Conservation (phyloP, 306 rosid species). For the Malus fusca region DNA sequence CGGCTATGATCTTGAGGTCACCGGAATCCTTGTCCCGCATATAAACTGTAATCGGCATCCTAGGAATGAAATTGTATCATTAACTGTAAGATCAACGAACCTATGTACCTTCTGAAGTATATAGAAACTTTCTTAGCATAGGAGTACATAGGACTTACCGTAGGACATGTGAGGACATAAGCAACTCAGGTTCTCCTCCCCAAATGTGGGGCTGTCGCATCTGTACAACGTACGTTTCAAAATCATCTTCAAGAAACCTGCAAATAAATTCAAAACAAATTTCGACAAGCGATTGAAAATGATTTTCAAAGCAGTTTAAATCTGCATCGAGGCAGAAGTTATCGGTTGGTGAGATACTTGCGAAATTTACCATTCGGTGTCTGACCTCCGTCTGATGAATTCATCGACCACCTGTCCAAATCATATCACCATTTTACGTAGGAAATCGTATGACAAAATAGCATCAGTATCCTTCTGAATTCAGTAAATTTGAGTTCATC, state of each 20-base stretch:
- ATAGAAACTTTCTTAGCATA: too few species aligned
- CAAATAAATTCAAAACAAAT: background rate
- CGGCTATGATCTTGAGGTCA: slow-evolving; percentile 54
- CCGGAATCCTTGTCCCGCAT: slow-evolving; percentile 47
- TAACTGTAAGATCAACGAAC: too few species aligned
- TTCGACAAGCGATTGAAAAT: background rate
- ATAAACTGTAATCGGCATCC: slow-evolving; percentile 80
- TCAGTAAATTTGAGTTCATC: background rate
- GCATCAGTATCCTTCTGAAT: background rate
- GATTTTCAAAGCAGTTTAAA: too few species aligned
- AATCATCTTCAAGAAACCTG: slow-evolving; percentile 89
- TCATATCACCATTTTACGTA: slow-evolving; percentile 2
- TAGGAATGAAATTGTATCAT: slow-evolving; percentile 23
- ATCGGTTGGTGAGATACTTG: background rate
- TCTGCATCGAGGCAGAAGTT: too few species aligned
- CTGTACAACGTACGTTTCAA: slow-evolving; percentile 52
- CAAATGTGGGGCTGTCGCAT: slow-evolving; percentile 66
- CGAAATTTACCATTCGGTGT: slow-evolving; percentile 58
- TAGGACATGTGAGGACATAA: slow-evolving; percentile 74
- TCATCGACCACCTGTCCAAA: slow-evolving; percentile 70
- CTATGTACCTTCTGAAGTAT: too few species aligned
- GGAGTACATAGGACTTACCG: slow-evolving; percentile 29
- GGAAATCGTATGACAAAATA: background rate
- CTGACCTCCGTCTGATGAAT: slow-evolving; percentile 57
- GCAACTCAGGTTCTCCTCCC: slow-evolving; percentile 96